Evolutionary conservation across 306 rosid species (phyloP), one percentile per base, ranked within the genome.

Genomic region (Cucurbita argyrosperma): DNA sequence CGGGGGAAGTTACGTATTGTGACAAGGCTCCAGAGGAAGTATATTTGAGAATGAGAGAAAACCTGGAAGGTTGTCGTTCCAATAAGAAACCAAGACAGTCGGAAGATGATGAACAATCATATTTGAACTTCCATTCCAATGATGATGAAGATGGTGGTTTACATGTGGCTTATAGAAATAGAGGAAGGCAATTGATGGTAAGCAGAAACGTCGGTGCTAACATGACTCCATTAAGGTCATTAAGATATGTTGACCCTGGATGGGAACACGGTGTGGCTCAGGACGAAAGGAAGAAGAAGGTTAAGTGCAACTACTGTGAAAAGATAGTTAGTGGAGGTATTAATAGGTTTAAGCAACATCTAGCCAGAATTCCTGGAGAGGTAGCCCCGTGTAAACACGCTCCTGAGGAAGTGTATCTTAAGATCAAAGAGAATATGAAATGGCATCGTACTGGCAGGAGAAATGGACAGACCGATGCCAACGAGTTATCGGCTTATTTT

Each of bases 241-340:
- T 93, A 79, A 96, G 97, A 67, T 90, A 89, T 80, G 82, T 93
- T 80, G 98, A 94, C 69, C 98, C 98, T n/a, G 97, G 98, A 40
- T 94, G 98, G 98, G 98, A 94, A 74, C 98, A 94, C 81, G 96
- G 98, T 76, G 77, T 91, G 81, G 90, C 98, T 79, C 97, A 90
- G 72, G 98, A 94, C 81, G 98, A 94, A 83, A 90, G 96, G 81
- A 94, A 94, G 87, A 94, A 94, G 80, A 94, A 94, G 81, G 98
- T 94, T 16, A 90, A 89, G 83, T 94, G 98, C 84, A 94, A 81
- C 79, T 94, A 94, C 65, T 94, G 97, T 65, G 95, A 88, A 78
- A 94, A 94, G 79, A 80, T 86, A 83, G 98, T 94, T 16, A 94
- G 98, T 72, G 98, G 97, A 43, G 98, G 98, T 75, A 93, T 93